These are phyloP conservation scores for Colletotrichum eremochloae DNA, from an alignment of 2,329 filamentous ascomycete species.

Conservation along the genomic window DNA sequence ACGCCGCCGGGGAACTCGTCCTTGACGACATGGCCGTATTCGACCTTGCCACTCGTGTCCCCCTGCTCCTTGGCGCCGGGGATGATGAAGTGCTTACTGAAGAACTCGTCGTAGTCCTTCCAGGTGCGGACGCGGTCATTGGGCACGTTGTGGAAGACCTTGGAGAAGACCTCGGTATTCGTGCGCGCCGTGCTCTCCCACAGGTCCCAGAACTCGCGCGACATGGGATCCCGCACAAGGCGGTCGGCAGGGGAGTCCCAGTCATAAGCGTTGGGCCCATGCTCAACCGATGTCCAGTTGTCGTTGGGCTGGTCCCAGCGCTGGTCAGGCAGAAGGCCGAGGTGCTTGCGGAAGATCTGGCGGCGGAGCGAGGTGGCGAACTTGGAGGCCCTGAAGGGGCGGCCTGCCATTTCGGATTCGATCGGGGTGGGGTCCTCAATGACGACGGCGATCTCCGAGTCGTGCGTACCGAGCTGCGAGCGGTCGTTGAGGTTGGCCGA, in stretches of 20 bases:
- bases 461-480: slow-evolving; percentile 85
- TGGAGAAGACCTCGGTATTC: slow-evolving; percentile 86
- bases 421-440: slow-evolving; percentile 83
- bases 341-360: slow-evolving; percentile 90
- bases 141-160: slow-evolving; percentile 85
- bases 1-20: slow-evolving; percentile 82
- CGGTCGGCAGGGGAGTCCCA: slow-evolving; percentile 76
- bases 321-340: slow-evolving; percentile 85
- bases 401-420: slow-evolving; percentile 79
- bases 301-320: slow-evolving; percentile 73
- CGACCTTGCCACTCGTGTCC: slow-evolving; percentile 68
- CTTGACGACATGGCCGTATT: slow-evolving; percentile 89
- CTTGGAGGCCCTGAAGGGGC: slow-evolving; percentile 77
- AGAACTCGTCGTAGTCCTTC: slow-evolving; percentile 81
- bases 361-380: slow-evolving; percentile 87
- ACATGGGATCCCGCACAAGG: slow-evolving; percentile 81
- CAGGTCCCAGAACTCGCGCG: slow-evolving; percentile 74
- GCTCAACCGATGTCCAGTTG: slow-evolving; percentile 82
- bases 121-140: slow-evolving; percentile 77
- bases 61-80: slow-evolving; percentile 59
- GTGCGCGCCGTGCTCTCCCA: slow-evolving; percentile 80
- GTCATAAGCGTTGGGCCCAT: slow-evolving; percentile 79
- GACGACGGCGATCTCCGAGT: slow-evolving; percentile 90
- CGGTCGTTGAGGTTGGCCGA: slow-evolving; percentile 71
- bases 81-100: slow-evolving; percentile 74